These are phyloP conservation scores for Canavalia gladiata DNA, from an alignment of 306 rosid genomes.

Conservation along the genomic window DNA sequence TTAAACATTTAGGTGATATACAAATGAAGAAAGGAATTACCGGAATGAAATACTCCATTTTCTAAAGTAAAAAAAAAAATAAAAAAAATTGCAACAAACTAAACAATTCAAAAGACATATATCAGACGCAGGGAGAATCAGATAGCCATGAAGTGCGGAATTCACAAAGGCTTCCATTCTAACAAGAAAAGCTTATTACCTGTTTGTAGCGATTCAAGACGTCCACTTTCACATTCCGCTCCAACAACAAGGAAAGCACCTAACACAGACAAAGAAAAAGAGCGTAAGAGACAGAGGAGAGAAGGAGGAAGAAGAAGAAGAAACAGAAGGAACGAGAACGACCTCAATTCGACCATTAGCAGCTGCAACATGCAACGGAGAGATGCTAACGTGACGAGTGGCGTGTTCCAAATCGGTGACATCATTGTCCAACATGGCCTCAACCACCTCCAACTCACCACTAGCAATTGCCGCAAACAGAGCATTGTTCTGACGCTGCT, in stretches of 20 bases:
- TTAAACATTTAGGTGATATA: no score
- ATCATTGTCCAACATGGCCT: slow-evolving; percentile 59
- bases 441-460: slow-evolving; percentile 69
- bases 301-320: slow-evolving; percentile 24
- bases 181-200: slow-evolving; percentile 48
- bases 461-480: slow-evolving; percentile 65
- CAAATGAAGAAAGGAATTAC: no score
- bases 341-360: slow-evolving; percentile 87
- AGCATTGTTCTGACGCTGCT: slow-evolving; percentile 52
- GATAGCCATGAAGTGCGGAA: background rate
- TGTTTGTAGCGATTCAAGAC: slow-evolving; percentile 77
- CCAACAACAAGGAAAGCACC: slow-evolving; percentile 78
- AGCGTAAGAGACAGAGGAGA: no score
- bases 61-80: no score
- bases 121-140: no score
- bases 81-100: no score
- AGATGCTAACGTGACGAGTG: slow-evolving; percentile 55
- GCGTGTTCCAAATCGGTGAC: slow-evolving; percentile 58
- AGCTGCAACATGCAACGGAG: slow-evolving; percentile 83
- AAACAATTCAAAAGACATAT: no score
- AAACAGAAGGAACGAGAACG: slow-evolving; percentile 12
- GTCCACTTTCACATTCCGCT: slow-evolving; percentile 68
- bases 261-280: slow-evolving; percentile 10
- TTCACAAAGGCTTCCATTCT: slow-evolving; percentile 3
- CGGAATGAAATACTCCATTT: no score